Conservation (phyloP, 257 asterid species). For the Thymus mandschuricus region DNA sequence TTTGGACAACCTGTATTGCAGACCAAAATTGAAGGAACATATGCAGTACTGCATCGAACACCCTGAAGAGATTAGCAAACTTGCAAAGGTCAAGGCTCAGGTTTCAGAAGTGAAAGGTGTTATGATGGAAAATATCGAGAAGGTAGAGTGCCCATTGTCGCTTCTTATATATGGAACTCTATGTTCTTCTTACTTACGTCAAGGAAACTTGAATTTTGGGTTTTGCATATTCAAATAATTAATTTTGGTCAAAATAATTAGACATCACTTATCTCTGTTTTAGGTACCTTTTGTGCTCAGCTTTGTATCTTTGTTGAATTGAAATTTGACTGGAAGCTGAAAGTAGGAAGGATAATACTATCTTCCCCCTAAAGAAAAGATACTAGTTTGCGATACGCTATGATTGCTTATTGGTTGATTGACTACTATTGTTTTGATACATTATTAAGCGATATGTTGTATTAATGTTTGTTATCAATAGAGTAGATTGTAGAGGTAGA, state of each 20-base stretch:
- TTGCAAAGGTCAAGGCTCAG: conserved; percentile 81
- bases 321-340: neutral
- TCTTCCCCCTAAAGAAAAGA: neutral
- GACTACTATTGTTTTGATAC: too few relatives aligned
- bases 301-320: neutral
- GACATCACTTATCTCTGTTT: too few relatives aligned
- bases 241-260: neutral
- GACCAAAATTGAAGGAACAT: conserved; percentile 78
- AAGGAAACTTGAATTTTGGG: neutral
- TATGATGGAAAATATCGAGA: conserved; percentile 89
- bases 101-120: conserved; percentile 91
- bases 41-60: conserved; percentile 72
- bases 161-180: neutral
- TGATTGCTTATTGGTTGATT: neutral
- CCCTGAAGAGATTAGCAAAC: conserved; percentile 84
- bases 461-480: neutral
- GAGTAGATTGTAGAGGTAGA: neutral
- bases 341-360: neutral
- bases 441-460: too few relatives aligned
- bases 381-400: neutral
- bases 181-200: neutral
- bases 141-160: conserved; percentile 43
- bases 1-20: conserved; percentile 29
- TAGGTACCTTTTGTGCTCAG: too few relatives aligned
- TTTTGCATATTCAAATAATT: neutral